Conservation (phyloP, 2,329 filamentous ascomycete species). For the Exophiala spinifera region DNA sequence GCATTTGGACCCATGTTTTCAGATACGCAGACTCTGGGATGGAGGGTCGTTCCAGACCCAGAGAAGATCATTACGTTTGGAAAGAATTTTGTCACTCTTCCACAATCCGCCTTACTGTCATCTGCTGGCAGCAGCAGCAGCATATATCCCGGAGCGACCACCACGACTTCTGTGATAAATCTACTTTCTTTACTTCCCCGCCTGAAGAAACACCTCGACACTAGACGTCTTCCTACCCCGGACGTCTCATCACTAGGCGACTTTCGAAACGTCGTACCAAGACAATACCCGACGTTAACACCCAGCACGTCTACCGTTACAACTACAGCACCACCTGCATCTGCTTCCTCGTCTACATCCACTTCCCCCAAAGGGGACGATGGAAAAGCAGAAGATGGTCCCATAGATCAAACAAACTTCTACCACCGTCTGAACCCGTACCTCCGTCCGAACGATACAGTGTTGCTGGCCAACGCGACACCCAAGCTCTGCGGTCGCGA, state of each 20-base stretch:
- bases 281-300: not conserved
- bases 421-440: slow-evolving; percentile 75
- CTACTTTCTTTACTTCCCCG: not conserved
- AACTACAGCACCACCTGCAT: slow-evolving; percentile 23
- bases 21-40: slow-evolving; percentile 60
- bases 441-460: slow-evolving; percentile 67
- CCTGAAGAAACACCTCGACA: slow-evolving; percentile 4
- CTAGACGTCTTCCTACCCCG: not conserved
- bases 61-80: slow-evolving; percentile 79
- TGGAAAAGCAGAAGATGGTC: not conserved
- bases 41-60: slow-evolving; percentile 73
- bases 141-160: too few relatives aligned
- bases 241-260: slow-evolving; percentile 14
- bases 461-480: slow-evolving; percentile 85
- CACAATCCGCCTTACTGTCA: too few relatives aligned
- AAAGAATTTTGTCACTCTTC: slow-evolving; percentile 65
- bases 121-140: too few relatives aligned
- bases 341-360: slow-evolving; percentile 27
- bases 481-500: slow-evolving; percentile 87
- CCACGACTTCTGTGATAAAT: slow-evolving; percentile 5
- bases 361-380: too few relatives aligned
- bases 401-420: slow-evolving; percentile 55
- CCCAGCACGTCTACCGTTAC: too few relatives aligned
- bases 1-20: slow-evolving; percentile 45
- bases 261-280: slow-evolving; percentile 11